A percentile compares a stretch with the other conserved stretches of the same genome.
Conservation (phyloP, 2,329 filamentous ascomycete species). For the Pochonia chlamydosporia region DNA sequence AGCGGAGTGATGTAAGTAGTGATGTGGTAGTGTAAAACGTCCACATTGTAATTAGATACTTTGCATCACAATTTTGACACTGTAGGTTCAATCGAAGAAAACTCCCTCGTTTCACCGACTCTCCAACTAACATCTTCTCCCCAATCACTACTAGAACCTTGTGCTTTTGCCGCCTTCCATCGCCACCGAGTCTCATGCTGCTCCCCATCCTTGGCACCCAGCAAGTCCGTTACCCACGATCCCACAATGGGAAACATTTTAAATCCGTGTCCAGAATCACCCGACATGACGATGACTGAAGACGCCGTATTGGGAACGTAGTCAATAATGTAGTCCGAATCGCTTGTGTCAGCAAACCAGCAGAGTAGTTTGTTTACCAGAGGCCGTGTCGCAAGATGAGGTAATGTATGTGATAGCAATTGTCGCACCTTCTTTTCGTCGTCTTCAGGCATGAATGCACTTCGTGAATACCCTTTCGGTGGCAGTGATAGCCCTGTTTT, state of each 20-base stretch:
- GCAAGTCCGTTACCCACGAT: slow-evolving; percentile 42
- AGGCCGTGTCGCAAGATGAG: slow-evolving; percentile 45
- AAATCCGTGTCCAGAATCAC: slow-evolving; percentile 58
- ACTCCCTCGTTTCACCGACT: slow-evolving; percentile 23
- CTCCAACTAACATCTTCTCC: slow-evolving; percentile 31
- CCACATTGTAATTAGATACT: no score
- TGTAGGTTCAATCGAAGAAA: no score
- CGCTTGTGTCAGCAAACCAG: slow-evolving; percentile 57
- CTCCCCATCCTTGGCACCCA: slow-evolving; percentile 28
- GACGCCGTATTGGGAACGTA: slow-evolving; percentile 45
- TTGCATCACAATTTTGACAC: no score
- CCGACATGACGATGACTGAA: slow-evolving; percentile 42
- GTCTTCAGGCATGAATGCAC: slow-evolving; percentile 43
- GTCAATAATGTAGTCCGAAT: slow-evolving; percentile 57
- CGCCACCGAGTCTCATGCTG: slow-evolving; percentile 43
- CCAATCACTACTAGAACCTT: slow-evolving; percentile 16
- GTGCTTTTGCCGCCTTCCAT: slow-evolving; percentile 36
- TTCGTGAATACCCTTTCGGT: slow-evolving; percentile 20
- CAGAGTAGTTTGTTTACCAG: slow-evolving; percentile 54
- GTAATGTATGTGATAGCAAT: slow-evolving; percentile 46
- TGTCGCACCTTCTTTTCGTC: slow-evolving; percentile 48
- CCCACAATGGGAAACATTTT: slow-evolving; percentile 59
- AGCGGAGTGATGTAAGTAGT: no score
- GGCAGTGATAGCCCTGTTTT: slow-evolving; percentile 33
- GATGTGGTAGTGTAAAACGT: no score